Percentiles rank a stretch among this genome's conserved stretches.
Evolutionary conservation across 768 basidiomycete species (phyloP).

Genomic region (Tubosaeta sp.): DNA sequence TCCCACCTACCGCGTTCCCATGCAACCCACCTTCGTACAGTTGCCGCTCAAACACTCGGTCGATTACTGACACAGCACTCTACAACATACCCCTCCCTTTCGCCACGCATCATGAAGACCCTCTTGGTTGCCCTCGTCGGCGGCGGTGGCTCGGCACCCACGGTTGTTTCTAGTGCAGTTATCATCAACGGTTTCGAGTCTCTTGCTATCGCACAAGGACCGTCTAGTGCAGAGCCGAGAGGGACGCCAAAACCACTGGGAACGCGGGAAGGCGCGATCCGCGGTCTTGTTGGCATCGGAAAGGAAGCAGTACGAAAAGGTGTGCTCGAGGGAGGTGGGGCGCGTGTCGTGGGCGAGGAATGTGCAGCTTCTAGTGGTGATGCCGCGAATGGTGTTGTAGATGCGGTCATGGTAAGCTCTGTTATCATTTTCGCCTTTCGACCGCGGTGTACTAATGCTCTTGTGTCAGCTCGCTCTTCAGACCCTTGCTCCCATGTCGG

Average conservation of each 20-base stretch:
- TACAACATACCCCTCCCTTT: slow-evolving; percentile 84
- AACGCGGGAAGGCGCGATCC: slow-evolving; percentile 85
- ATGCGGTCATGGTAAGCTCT: slow-evolving; percentile 56
- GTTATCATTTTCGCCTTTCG: not conserved
- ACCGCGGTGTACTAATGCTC: not conserved
- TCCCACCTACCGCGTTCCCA: slow-evolving; percentile 73
- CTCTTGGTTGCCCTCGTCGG: slow-evolving; percentile 78
- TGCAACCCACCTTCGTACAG: slow-evolving; percentile 66
- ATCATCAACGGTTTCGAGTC: slow-evolving; percentile 27
- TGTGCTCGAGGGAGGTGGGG: slow-evolving; percentile 75
- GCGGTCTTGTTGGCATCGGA: slow-evolving; percentile 80
- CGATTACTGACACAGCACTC: slow-evolving; percentile 77
- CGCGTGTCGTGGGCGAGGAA: slow-evolving; percentile 68
- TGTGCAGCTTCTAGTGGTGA: slow-evolving; percentile 32
- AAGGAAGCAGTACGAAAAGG: slow-evolving; percentile 83
- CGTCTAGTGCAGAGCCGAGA: slow-evolving; percentile 38
- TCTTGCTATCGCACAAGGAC: slow-evolving; percentile 16
- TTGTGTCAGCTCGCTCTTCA: slow-evolving; percentile 53
- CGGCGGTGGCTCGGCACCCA: slow-evolving; percentile 12
- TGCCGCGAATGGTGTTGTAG: slow-evolving; percentile 45
- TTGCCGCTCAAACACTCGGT: slow-evolving; percentile 80
- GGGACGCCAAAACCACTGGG: slow-evolving; percentile 60
- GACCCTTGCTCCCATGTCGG: slow-evolving; percentile 53
- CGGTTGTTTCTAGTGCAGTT: slow-evolving; percentile 9
- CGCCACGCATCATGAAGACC: slow-evolving; percentile 90